Conservation (phyloP, 352 stramenopile genomes). For the Phytophthora sp. region DNA sequence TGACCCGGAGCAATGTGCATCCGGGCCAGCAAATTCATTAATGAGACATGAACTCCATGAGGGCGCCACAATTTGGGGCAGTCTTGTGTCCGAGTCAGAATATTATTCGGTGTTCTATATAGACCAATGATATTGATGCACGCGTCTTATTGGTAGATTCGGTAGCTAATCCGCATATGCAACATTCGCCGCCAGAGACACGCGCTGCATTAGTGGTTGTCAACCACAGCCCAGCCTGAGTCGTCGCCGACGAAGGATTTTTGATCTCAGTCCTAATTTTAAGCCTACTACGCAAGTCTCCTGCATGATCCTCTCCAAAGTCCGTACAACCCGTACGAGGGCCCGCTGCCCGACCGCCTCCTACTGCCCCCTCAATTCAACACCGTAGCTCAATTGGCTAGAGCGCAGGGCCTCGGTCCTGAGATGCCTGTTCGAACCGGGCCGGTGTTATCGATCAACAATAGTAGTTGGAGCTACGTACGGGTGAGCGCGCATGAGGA, state of each 20-base stretch:
- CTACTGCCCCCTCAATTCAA: neutral
- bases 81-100: too few relatives aligned
- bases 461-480: too few relatives aligned
- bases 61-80: neutral
- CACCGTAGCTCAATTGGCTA: constrained; percentile 3
- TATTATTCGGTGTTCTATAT: neutral
- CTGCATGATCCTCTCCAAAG: too few relatives aligned
- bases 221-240: too few relatives aligned
- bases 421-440: neutral
- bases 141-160: too few relatives aligned
- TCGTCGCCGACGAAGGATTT: too few relatives aligned
- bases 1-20: neutral
- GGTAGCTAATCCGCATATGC: too few relatives aligned
- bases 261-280: too few relatives aligned
- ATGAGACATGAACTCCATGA: neutral
- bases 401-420: neutral
- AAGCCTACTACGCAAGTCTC: too few relatives aligned
- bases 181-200: too few relatives aligned
- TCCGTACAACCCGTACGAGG: neutral
- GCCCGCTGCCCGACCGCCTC: neutral
- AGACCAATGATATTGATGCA: constrained; percentile 1
- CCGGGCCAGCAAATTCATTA: constrained; percentile 12
- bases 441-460: constrained; percentile 1
- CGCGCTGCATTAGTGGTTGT: too few relatives aligned
- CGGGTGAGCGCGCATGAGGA: too few relatives aligned